Evolutionary conservation across 345 rosid species (phyloP), one percentile per base, ranked within the genome.

Genomic region (Microthlaspi erraticum): DNA sequence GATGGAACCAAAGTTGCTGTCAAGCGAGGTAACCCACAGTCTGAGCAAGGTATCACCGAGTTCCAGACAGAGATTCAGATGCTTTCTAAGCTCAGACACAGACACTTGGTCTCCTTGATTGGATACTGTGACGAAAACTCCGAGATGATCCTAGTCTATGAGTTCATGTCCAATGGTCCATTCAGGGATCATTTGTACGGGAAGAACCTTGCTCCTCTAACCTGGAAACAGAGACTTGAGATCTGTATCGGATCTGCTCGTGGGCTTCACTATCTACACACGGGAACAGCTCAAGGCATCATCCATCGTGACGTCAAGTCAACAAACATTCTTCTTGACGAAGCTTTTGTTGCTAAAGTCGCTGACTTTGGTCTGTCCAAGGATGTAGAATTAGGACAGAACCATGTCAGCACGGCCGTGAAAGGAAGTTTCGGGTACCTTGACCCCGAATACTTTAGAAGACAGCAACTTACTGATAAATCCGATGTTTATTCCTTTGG

Each of bases 261-360:
- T 0, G 96, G 96, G 46, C 87, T 87, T 68, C 96, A 89, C 67
- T 89, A 89, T 76, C 72, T 89, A 34, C 96, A 89, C 77, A 89
- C 96, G 0, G 96, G 96, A 12, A 87, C 96, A n/a, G 91, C 96
- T 32, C 96, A 90, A 67, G 96, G 96, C 34, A 90, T 90, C 70
- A 90, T 90, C 63, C 96, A 90, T 66, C 88, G 96, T 2, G 96
- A 90, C 60, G 96, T 90, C 13, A 90, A 90, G 78, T 86, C 88
- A 18, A 90, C 96, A 31, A 90, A 90, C 65, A 90, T 90, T 58
- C 68, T 90, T 59, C 93, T 90, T 2, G 96, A 89, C 3, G 91
- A 87, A 34, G 80, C 82, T 43, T 89, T 87, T 34, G 93, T 89
- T 26, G 96, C 96, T 33, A 89, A 89, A 60, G 96, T 89, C 4